Percentiles rank a stretch among this genome's conserved stretches.
phyloP scores from a whole-genome alignment of 495 filamentous ascomycete species.

The Haplographium delicatum region DNA sequence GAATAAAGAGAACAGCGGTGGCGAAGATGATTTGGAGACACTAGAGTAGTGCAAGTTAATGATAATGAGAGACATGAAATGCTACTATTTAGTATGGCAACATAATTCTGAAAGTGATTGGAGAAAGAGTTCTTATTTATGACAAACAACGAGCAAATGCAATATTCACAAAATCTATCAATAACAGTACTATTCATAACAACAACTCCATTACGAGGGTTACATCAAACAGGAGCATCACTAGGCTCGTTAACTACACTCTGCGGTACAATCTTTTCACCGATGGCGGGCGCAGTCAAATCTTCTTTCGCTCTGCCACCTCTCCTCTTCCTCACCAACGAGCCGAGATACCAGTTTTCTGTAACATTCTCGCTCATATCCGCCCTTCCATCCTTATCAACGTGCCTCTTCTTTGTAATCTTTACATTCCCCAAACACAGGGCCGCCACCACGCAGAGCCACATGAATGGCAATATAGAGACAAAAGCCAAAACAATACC shows the following conservation, averaged over 20 bases:
- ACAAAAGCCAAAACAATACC: constrained; percentile 55
- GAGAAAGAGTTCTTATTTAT: too few species aligned
- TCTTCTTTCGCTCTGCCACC: neutral
- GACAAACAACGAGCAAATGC: too few species aligned
- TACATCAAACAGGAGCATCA: neutral
- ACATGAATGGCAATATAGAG: constrained; percentile 48
- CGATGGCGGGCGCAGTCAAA: neutral
- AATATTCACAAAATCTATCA: too few species aligned
- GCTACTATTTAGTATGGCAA: too few species aligned
- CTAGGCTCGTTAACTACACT: neutral
- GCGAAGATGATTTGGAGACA: constrained; percentile 17
- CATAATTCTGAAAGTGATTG: too few species aligned
- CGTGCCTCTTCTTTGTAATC: constrained; percentile 11
- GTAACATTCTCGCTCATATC: constrained; percentile 5
- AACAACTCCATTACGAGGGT: too few species aligned
- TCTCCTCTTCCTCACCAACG: neutral
- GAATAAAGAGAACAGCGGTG: constrained; percentile 9
- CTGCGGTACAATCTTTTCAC: neutral
- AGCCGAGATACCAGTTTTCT: neutral
- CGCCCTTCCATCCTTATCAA: neutral
- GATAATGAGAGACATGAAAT: neutral
- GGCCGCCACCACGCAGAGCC: constrained; percentile 6
- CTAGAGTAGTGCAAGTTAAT: constrained; percentile 1
- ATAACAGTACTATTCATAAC: too few species aligned
- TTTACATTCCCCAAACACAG: constrained; percentile 16